These are phyloP conservation scores for Abelmoschus esculentus DNA, from an alignment of 345 rosid species.

Conservation along the genomic window DNA sequence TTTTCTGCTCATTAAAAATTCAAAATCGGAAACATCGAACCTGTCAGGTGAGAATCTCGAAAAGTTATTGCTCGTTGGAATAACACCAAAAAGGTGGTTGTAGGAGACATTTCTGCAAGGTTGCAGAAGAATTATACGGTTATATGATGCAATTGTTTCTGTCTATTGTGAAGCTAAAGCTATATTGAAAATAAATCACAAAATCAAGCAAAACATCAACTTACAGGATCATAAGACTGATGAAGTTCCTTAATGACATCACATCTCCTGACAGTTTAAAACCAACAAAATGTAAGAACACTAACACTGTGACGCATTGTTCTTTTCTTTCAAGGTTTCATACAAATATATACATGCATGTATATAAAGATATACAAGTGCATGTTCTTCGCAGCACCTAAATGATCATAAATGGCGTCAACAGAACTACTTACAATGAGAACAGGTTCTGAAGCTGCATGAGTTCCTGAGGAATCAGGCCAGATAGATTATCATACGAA, in stretches of 20 bases:
- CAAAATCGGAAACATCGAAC: slow-evolving; percentile 20
- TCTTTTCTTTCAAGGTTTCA: no score
- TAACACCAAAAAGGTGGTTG: slow-evolving; percentile 65
- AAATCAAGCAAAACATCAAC: slow-evolving; percentile 19
- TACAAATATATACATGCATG: no score
- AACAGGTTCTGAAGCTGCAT: slow-evolving; percentile 63
- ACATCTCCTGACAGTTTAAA: slow-evolving; percentile 48
- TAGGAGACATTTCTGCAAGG: slow-evolving; percentile 71
- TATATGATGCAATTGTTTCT: background rate
- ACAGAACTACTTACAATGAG: slow-evolving; percentile 45
- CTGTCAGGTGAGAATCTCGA: slow-evolving; percentile 70
- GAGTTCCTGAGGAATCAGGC: slow-evolving; percentile 74
- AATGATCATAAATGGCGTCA: background rate
- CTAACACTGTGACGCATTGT: background rate
- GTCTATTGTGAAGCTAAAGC: background rate
- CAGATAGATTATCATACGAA: slow-evolving; percentile 70
- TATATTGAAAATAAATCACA: background rate
- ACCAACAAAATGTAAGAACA: background rate
- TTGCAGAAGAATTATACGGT: background rate
- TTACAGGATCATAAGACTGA: slow-evolving; percentile 64
- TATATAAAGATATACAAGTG: no score
- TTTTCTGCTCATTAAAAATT: background rate
- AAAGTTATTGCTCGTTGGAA: slow-evolving; percentile 73
- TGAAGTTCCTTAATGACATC: slow-evolving; percentile 56
- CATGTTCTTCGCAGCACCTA: background rate